A percentile compares a stretch with the other conserved stretches of the same genome.
Conservation (phyloP, 257 asterid species). For the Rehmannia glutinosa region DNA sequence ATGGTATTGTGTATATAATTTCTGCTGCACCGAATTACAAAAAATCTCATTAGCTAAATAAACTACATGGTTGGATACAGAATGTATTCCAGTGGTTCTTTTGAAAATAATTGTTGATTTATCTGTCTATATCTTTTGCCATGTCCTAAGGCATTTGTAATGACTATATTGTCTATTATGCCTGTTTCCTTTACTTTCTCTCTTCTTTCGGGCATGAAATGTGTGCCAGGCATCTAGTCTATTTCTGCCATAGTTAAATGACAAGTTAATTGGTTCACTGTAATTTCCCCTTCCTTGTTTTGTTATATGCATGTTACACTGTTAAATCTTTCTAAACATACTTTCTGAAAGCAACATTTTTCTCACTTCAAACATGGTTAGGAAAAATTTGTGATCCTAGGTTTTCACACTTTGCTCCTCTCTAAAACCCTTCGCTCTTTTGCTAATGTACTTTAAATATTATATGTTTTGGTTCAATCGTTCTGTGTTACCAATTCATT, state of each 20-base stretch:
- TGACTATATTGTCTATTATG: background rate
- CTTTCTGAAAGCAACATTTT: background rate
- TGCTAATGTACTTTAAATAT: background rate
- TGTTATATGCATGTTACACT: background rate
- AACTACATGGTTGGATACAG: background rate
- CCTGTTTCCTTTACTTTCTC: background rate
- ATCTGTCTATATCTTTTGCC: background rate
- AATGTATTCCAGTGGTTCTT: background rate
- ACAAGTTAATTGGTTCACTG: background rate
- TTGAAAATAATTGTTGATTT: background rate
- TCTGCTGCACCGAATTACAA: background rate
- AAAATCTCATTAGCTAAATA: conserved; percentile 3
- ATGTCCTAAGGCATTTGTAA: background rate
- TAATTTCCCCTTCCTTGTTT: background rate
- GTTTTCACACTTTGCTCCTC: background rate
- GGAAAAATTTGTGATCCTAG: background rate
- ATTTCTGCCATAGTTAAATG: background rate
- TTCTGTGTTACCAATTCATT: background rate
- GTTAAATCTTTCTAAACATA: background rate
- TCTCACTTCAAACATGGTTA: too few species aligned
- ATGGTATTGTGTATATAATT: background rate
- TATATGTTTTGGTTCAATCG: background rate
- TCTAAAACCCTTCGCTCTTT: background rate
- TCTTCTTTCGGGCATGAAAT: background rate
- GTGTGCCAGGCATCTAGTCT: background rate